A percentile compares a stretch with the other conserved stretches of the same genome.
Conservation (phyloP, 495 filamentous ascomycete genomes). For the Aspergillus egyptiacus region DNA sequence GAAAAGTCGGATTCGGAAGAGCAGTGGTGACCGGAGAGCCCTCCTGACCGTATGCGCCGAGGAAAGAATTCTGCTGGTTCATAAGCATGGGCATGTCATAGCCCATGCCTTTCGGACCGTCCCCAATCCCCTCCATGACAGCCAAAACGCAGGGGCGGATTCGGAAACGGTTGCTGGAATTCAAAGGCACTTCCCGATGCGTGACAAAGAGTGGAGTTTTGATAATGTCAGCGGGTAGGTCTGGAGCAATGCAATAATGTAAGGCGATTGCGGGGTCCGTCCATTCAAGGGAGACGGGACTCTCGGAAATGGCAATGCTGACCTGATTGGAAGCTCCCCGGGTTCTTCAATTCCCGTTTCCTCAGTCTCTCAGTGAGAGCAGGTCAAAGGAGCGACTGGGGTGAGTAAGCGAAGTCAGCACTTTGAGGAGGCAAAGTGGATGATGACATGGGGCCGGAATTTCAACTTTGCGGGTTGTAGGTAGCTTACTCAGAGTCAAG, state of each 20-base stretch:
- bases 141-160: neutral
- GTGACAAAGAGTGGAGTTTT: conserved; percentile 16
- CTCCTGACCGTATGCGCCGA: conserved; percentile 57
- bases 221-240: conserved; percentile 17
- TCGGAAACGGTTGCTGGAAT: neutral
- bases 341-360: neutral
- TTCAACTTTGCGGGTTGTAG: too few species aligned
- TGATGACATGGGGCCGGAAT: conserved; percentile 12
- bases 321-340: conserved; percentile 8
- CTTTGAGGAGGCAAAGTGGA: conserved; percentile 8
- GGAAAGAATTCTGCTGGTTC: conserved; percentile 66
- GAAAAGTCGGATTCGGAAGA: conserved; percentile 55
- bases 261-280: conserved; percentile 18
- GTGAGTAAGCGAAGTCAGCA: conserved; percentile 13
- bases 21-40: conserved; percentile 54
- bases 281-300: conserved; percentile 5
- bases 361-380: neutral
- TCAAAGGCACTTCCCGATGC: conserved; percentile 1
- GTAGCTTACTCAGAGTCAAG: conserved; percentile 14
- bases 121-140: conserved; percentile 40
- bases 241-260: conserved; percentile 8
- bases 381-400: conserved; percentile 17
- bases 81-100: conserved; percentile 42
- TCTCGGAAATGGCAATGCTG: neutral
- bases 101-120: conserved; percentile 35